These are phyloP conservation scores for Aspergillus neoniger DNA, from an alignment of 2,329 filamentous ascomycete genomes.

Conservation along the genomic window DNA sequence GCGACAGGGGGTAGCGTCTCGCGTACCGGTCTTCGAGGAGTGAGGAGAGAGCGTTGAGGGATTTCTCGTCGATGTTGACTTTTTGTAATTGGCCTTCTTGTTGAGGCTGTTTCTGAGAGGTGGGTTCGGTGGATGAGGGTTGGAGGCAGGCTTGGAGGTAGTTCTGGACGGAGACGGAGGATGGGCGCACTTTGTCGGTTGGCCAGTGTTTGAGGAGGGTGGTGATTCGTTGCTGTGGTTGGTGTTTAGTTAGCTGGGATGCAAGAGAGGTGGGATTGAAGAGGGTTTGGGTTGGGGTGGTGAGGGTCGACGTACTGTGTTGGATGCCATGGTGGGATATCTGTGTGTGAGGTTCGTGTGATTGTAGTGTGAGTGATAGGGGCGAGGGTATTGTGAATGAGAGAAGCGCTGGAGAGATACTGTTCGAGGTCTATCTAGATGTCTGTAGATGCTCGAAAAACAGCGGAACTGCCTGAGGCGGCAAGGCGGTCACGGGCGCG, in stretches of 20 bases:
- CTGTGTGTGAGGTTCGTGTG: background rate
- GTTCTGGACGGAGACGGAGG: slow-evolving; percentile 48
- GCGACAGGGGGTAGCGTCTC: slow-evolving; percentile 52
- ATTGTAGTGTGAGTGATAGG: no score
- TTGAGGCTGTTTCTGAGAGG: slow-evolving; percentile 13
- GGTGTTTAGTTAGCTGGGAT: background rate
- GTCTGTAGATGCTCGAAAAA: background rate
- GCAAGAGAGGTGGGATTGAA: no score
- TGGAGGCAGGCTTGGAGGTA: slow-evolving; percentile 41
- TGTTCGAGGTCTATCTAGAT: background rate
- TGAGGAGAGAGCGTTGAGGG: slow-evolving; percentile 60
- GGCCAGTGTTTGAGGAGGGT: slow-evolving; percentile 50
- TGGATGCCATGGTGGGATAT: slow-evolving; percentile 1
- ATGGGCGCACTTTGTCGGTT: slow-evolving; percentile 45
- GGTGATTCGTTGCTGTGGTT: slow-evolving; percentile 34
- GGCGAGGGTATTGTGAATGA: no score
- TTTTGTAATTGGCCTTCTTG: slow-evolving; percentile 14
- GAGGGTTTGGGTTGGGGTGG: background rate
- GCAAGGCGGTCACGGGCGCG: slow-evolving; percentile 9
- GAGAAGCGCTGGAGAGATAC: no score
- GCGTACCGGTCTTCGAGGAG: slow-evolving; percentile 62
- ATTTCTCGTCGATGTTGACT: slow-evolving; percentile 35
- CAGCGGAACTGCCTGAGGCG: background rate
- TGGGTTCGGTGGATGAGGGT: slow-evolving; percentile 18
- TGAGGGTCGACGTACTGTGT: background rate